Base-by-base conservation (phyloP, 768 basidiomycete genomes). In the Leccinum uliginosum region DNA sequence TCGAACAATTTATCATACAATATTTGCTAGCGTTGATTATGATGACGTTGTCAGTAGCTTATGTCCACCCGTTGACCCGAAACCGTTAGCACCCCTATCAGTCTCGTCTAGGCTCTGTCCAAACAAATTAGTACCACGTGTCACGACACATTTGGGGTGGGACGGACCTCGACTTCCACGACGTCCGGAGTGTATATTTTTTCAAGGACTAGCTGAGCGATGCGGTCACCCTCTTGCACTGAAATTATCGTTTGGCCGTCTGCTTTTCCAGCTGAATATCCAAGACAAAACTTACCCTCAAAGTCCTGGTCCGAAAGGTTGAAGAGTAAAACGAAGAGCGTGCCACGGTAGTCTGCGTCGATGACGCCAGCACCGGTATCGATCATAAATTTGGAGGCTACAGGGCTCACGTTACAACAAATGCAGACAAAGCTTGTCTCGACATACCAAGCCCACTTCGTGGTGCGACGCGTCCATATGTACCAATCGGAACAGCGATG, bases 351-450 rank as follows among this genome's bases (percentile, higher is more conserved):
- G 71, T 99, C 97, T 7, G 93, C 91, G 61, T 99, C 97, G 51
- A 99, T 83, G 7, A 99, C 97, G 21, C 96, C 97, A 11, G 97
- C 97, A 2, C 97, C 97, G 1, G 96, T 98, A 68, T 95, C 91
- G 57, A 98, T 98, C 85, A 93, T 93, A 71, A 92, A 94, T 69
- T 99, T 99, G 15, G 91, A 90, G 19, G 97, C 97, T 97, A 60
- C 17, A 59, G 43, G 15, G 57, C 27, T 49, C 26, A 53, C 23
- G 17, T 51, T 26, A 53, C 8, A 49, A 43, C 35, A 32, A 21
- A 54, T 4, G 19, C 53, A 45, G 29, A 23, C n/a, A 48, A 30
- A 50, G 30, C 14, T 43, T 6, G 14, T 14, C 29, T 11, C 21
- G 19, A 73, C 87, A 52, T 58, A 97, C 96, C 96, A 26, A 98